A percentile compares a stretch with the other conserved stretches of the same genome.
These are phyloP conservation scores for Tricholoma sp. DNA, from an alignment of 768 basidiomycete species.

Conservation along the genomic window DNA sequence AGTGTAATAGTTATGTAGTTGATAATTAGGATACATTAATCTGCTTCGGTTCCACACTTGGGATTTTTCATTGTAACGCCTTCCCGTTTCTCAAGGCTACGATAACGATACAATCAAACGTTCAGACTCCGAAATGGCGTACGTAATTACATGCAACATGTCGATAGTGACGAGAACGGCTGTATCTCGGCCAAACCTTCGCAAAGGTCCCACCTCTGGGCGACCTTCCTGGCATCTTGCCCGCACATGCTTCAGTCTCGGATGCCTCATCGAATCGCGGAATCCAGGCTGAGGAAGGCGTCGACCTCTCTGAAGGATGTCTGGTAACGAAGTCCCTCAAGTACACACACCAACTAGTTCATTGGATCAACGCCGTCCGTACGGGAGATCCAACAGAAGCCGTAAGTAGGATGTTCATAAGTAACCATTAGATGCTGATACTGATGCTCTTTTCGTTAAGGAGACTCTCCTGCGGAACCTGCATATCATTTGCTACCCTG, in stretches of 20 bases:
- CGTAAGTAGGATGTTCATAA: too few relatives aligned
- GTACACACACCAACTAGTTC: constrained; percentile 17
- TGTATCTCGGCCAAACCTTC: too few relatives aligned
- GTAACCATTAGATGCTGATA: too few relatives aligned
- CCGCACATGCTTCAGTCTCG: constrained; percentile 12
- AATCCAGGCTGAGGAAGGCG: neutral
- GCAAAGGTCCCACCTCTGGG: constrained; percentile 13
- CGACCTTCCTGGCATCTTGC: constrained; percentile 12
- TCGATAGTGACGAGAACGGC: too few relatives aligned
- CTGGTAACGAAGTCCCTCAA: constrained; percentile 17
- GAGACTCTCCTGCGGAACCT: neutral
- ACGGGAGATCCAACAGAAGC: neutral
- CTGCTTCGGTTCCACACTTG: too few relatives aligned
- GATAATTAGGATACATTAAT: too few relatives aligned
- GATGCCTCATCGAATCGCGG: constrained; percentile 16
- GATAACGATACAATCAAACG: too few relatives aligned
- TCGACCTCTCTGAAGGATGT: constrained; percentile 15
- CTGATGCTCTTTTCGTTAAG: neutral
- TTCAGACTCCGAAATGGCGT: too few relatives aligned
- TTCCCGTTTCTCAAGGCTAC: too few relatives aligned
- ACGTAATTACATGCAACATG: too few relatives aligned
- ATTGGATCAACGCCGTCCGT: constrained; percentile 11
- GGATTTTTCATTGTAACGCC: too few relatives aligned
- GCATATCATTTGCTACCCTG: neutral
- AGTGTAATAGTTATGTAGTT: too few relatives aligned